Evolutionary conservation across 2,329 filamentous ascomycete species (phyloP).

Genomic region (Fusarium avenaceum): DNA sequence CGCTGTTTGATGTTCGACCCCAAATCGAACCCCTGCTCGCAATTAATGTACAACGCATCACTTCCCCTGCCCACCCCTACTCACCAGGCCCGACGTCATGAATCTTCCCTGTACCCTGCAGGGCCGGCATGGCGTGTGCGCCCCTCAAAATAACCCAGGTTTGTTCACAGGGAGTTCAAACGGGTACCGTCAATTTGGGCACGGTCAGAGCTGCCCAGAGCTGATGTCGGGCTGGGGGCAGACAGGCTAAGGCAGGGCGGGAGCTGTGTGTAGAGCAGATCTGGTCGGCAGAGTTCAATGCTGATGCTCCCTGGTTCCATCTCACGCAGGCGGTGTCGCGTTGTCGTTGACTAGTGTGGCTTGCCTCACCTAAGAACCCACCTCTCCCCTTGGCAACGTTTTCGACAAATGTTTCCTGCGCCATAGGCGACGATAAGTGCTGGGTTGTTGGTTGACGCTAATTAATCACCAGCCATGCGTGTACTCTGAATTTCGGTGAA

Average conservation of each 20-base stretch:
- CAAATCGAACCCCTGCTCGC: conserved; percentile 30
- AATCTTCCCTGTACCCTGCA: conserved; percentile 42
- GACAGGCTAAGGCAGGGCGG: conserved; percentile 27
- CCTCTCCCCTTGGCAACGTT: conserved; percentile 38
- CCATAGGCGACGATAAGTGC: conserved; percentile 27
- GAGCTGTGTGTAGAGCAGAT: conserved; percentile 43
- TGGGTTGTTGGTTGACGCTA: conserved; percentile 36
- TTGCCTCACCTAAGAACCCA: conserved; percentile 48
- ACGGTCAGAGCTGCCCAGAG: conserved; percentile 41
- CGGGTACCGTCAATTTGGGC: conserved; percentile 44
- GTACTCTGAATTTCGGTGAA: conserved; percentile 46
- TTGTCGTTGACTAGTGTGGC: conserved; percentile 42
- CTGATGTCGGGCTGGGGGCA: conserved; percentile 38
- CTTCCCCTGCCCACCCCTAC: conserved; percentile 27
- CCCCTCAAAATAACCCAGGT: conserved; percentile 39
- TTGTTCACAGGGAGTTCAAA: conserved; percentile 36
- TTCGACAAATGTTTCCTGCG: conserved; percentile 33
- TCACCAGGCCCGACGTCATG: conserved; percentile 47
- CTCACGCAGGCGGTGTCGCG: conserved; percentile 40
- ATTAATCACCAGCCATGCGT: conserved; percentile 46
- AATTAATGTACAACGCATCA: conserved; percentile 42
- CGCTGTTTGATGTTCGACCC: conserved; percentile 38
- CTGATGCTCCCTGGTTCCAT: conserved; percentile 37
- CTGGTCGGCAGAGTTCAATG: conserved; percentile 41
- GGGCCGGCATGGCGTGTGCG: conserved; percentile 45